Evolutionary conservation across 2,329 filamentous ascomycete genomes (phyloP).

Genomic region (Falciphora oryzae): DNA sequence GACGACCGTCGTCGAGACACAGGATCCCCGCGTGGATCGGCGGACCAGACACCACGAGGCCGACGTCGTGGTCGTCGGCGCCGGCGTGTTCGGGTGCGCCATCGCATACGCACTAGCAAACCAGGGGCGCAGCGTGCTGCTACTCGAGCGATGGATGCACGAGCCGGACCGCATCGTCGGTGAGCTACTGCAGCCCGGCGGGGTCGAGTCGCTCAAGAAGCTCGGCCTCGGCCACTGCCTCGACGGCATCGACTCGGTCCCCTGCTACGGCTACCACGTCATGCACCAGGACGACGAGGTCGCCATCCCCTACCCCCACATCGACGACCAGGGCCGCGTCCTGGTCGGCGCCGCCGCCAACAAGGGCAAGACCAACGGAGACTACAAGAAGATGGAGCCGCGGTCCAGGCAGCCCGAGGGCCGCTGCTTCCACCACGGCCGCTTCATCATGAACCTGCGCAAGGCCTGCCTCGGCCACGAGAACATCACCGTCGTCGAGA

Average conservation of each 20-base stretch:
- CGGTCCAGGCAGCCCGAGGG: conserved; percentile 57
- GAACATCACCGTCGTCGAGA: conserved; percentile 89
- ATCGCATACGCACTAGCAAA: conserved; percentile 77
- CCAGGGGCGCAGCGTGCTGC: conserved; percentile 83
- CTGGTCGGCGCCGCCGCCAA: conserved; percentile 11
- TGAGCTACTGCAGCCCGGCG: conserved; percentile 89
- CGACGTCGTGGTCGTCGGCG: conserved; percentile 89
- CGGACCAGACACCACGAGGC: conserved; percentile 55
- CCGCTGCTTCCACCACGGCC: conserved; percentile 85
- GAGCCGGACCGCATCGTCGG: conserved; percentile 95
- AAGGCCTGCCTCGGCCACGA: conserved; percentile 65
- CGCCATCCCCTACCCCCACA: conserved; percentile 70
- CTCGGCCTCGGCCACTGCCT: conserved; percentile 77
- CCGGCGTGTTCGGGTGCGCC: conserved; percentile 84
- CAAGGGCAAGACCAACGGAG: conserved; percentile 21
- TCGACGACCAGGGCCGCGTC: conserved; percentile 42
- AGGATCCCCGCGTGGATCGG: conserved; percentile 27
- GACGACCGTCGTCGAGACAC: conserved; percentile 6
- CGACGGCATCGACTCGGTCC: conserved; percentile 81
- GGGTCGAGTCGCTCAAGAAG: conserved; percentile 71
- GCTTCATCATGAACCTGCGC: conserved; percentile 81
- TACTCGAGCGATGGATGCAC: conserved; percentile 83
- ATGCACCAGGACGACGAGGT: conserved; percentile 72
- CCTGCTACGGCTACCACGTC: conserved; percentile 81
- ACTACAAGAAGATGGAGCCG: conserved; percentile 21